Base-by-base conservation (phyloP, 768 basidiomycete genomes). In the Collybia nuda region DNA sequence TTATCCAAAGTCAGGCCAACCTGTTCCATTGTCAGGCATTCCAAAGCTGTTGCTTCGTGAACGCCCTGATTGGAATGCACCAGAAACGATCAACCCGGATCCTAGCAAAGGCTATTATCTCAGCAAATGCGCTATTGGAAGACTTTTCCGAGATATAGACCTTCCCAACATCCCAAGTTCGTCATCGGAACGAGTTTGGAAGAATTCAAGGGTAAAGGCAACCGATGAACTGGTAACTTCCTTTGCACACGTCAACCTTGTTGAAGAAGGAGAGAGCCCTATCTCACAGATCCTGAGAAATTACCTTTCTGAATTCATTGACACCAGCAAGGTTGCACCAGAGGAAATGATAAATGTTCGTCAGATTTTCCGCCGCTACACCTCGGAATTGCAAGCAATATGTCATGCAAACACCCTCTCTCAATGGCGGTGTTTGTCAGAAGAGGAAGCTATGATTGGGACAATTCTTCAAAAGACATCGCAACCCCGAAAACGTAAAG, bases 61-160 rank as follows among this genome's bases (percentile, higher is more conserved):
- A 51, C 76, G 65, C 55, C 86, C 85, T 7, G 85, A 88, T 61
- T 87, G 85, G 84, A 71, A 75, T 59, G 84, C 82, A 2, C 84
- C 82, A 15, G 85, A 88, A 64, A 83, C 76, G 0, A 61, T 76
- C 15, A 65, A 68, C 14, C 60, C 56, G 2, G 57, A 70, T 45
- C 60, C 66, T 15, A 60, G 37, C 0, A 63, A 67, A 26, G 14
- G 14, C 14, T 82, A 73, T 62, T 89, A 89, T 56, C 32, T 55
- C 41, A 88, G 86, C 57, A 8, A 58, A 1, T 63, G 71, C 21
- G 82, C 82, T 0, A 80, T 90, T 36, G 88, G 88, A 2, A 65
- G 68, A 47, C 74, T 90, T 9, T 89, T 79, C 58, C 76, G 87
- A 44, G 77, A 54, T 2, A 82, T 90, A 57, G 70, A 81, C 14